Percentiles rank a stretch among this genome's conserved stretches.
These are phyloP conservation scores for Pachyrhizus erosus DNA, from an alignment of 306 rosid species.

Conservation along the genomic window DNA sequence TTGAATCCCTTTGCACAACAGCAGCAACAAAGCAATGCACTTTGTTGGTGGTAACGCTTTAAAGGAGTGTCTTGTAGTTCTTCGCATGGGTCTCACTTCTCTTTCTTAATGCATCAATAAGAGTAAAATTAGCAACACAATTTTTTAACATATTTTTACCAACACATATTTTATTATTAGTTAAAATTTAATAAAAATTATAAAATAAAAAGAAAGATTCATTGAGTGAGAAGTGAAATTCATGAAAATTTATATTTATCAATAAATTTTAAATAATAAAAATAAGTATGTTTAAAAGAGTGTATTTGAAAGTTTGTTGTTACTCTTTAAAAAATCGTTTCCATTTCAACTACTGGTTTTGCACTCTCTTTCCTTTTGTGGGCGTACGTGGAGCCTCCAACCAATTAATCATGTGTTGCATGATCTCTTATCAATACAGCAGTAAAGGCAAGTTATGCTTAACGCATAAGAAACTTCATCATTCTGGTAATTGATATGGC, in stretches of 20 bases:
- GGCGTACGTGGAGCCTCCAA: conserved; percentile 34
- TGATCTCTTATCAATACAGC: conserved; percentile 23
- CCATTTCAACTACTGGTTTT: neutral
- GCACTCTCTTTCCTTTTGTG: neutral
- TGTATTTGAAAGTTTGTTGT: no score
- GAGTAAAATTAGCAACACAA: no score
- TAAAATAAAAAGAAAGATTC: no score
- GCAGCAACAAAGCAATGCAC: conserved; percentile 24
- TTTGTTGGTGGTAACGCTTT: conserved; percentile 17
- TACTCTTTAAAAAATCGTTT: neutral
- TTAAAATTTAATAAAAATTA: no score
- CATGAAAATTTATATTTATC: no score
- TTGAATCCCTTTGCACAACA: conserved; percentile 38
- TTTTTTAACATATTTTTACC: no score
- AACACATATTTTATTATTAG: no score
- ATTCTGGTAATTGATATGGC: neutral
- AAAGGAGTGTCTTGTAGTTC: conserved; percentile 28
- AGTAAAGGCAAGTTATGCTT: conserved; percentile 55
- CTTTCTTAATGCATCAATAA: neutral
- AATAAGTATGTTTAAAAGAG: no score
- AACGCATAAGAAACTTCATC: conserved; percentile 64
- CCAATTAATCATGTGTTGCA: conserved; percentile 26
- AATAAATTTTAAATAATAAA: no score
- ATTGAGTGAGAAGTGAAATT: no score
- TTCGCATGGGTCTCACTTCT: conserved; percentile 19